These are phyloP conservation scores for Tylopilus balloui DNA, from an alignment of 768 basidiomycete genomes.

Conservation along the genomic window DNA sequence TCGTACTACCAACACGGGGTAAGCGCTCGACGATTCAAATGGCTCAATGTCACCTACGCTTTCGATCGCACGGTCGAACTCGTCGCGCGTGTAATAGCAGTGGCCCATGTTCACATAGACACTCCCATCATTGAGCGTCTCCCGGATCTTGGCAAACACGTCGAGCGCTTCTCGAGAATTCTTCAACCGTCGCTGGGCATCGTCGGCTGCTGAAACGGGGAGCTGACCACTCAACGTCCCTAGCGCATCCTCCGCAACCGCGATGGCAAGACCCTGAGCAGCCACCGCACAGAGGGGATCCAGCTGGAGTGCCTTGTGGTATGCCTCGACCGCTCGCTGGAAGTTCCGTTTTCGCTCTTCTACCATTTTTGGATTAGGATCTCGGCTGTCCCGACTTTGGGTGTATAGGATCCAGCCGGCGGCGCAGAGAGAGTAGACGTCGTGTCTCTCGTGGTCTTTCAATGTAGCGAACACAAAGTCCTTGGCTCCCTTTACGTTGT, in stretches of 20 bases:
- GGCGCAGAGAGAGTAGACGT: conserved; percentile 88
- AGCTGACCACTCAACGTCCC: conserved; percentile 58
- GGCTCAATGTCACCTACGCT: conserved; percentile 52
- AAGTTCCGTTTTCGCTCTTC: conserved; percentile 74
- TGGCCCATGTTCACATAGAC: conserved; percentile 97
- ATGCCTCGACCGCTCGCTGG: conserved; percentile 82
- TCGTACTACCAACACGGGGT: conserved; percentile 61
- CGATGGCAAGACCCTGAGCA: conserved; percentile 92
- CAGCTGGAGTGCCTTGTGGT: conserved; percentile 81
- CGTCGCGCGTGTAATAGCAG: conserved; percentile 88
- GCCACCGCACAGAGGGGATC: conserved; percentile 88
- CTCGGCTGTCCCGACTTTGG: conserved; percentile 80
- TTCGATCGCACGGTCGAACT: conserved; percentile 94
- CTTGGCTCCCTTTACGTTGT: conserved; percentile 67
- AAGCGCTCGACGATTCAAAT: neutral
- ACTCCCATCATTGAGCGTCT: conserved; percentile 75
- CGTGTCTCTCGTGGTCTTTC: conserved; percentile 80
- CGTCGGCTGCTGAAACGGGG: conserved; percentile 51
- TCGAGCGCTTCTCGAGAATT: conserved; percentile 85
- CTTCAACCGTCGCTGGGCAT: conserved; percentile 57
- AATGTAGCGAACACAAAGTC: conserved; percentile 89
- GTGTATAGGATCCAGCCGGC: conserved; percentile 84
- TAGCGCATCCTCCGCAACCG: conserved; percentile 87
- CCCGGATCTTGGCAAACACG: conserved; percentile 86
- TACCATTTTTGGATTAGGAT: conserved; percentile 45